A percentile compares a stretch with the other conserved stretches of the same genome.
Conservation (phyloP, 768 basidiomycete genomes). For the Mycena haematopus region DNA sequence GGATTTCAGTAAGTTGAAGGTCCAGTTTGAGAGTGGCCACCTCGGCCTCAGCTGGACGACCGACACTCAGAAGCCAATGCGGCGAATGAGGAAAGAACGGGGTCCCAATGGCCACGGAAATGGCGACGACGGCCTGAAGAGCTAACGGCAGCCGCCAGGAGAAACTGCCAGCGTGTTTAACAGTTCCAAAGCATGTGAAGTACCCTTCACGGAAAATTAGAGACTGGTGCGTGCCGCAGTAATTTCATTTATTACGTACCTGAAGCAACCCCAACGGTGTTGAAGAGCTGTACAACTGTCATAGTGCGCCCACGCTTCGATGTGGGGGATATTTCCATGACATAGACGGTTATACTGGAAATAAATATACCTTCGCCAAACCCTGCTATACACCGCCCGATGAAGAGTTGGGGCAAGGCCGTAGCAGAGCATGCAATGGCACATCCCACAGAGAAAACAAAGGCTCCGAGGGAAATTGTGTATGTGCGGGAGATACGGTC, state of each 20-base stretch:
- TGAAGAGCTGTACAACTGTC: constrained; percentile 49
- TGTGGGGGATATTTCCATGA: constrained; percentile 50
- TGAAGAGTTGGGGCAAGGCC: constrained; percentile 45
- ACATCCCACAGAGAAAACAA: constrained; percentile 50
- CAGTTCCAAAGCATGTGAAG: constrained; percentile 47
- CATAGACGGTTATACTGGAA: constrained; percentile 35
- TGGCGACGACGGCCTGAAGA: constrained; percentile 39
- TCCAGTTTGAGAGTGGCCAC: constrained; percentile 33
- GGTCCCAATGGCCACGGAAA: constrained; percentile 37
- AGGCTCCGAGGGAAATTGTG: constrained; percentile 49
- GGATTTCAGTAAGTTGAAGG: constrained; percentile 38
- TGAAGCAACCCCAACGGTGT: constrained; percentile 48
- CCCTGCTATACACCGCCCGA: constrained; percentile 53
- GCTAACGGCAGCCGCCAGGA: constrained; percentile 48
- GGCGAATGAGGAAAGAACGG: constrained; percentile 47
- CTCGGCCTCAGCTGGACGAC: constrained; percentile 42
- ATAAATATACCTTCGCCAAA: constrained; percentile 54
- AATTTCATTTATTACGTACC: constrained; percentile 29
- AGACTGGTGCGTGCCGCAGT: not conserved
- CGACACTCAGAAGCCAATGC: constrained; percentile 47
- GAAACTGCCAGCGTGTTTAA: constrained; percentile 36
- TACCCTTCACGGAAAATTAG: constrained; percentile 37
- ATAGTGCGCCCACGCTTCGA: constrained; percentile 48
- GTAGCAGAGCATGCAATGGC: constrained; percentile 45
- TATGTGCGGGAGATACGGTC: constrained; percentile 54